These are phyloP conservation scores for Cryphonectria naterciae DNA, from an alignment of 2,329 filamentous ascomycete genomes.

Conservation along the genomic window DNA sequence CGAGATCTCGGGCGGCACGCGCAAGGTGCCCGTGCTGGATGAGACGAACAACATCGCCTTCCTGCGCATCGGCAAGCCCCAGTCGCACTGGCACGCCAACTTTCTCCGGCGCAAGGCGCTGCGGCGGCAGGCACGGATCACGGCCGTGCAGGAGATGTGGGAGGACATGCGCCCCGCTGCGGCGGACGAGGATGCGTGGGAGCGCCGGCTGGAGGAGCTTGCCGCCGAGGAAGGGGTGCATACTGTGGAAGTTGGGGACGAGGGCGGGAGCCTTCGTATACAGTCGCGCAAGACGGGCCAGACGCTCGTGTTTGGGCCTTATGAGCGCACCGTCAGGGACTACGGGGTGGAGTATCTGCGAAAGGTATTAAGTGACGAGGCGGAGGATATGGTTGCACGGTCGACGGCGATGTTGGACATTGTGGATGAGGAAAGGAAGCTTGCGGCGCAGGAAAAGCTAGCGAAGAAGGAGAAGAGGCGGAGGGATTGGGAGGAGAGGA, in stretches of 20 bases:
- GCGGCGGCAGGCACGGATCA: conserved; percentile 47
- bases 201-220: conserved; percentile 43
- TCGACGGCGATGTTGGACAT: conserved; percentile 46
- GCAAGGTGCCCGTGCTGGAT: conserved; percentile 62
- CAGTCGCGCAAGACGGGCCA: background rate
- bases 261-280: conserved; percentile 22
- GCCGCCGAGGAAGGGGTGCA: conserved; percentile 39
- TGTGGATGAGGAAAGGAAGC: conserved; percentile 43
- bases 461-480: conserved; percentile 32
- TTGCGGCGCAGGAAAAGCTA: conserved; percentile 37
- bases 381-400: conserved; percentile 46
- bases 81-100: conserved; percentile 61
- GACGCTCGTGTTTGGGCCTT: background rate
- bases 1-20: conserved; percentile 51
- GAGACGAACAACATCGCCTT: conserved; percentile 63
- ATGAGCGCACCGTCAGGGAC: conserved; percentile 32
- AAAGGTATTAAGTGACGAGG: conserved; percentile 37
- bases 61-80: conserved; percentile 68
- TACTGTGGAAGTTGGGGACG: conserved; percentile 42
- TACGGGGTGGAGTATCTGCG: conserved; percentile 33
- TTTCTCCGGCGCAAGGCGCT: conserved; percentile 58
- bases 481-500: conserved; percentile 25
- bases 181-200: conserved; percentile 54
- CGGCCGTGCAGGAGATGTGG: conserved; percentile 43
- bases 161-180: conserved; percentile 42